These are phyloP conservation scores for Plasmopara halstedii DNA, from an alignment of 352 stramenopile species.

Conservation along the genomic window DNA sequence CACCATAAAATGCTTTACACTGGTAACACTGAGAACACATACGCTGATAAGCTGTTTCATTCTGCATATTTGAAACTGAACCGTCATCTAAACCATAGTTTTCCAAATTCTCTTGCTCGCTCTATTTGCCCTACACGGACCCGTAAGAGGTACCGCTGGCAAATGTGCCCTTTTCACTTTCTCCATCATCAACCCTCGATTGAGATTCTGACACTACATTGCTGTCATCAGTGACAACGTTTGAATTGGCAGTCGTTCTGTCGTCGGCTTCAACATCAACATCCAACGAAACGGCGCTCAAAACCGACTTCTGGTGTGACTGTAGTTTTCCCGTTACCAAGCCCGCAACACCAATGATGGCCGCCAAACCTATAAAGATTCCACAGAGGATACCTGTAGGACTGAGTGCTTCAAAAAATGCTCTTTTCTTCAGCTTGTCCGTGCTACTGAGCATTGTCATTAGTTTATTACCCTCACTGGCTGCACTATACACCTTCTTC, in stretches of 20 bases:
- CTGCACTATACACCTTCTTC: constrained; percentile 19
- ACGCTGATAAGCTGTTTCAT: no score
- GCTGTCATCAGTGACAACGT: constrained; percentile 24
- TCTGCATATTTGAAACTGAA: no score
- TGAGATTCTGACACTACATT: constrained; percentile 47
- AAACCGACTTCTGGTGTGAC: constrained; percentile 33
- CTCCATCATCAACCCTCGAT: constrained; percentile 33
- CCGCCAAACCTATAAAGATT: constrained; percentile 53
- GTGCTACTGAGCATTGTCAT: constrained; percentile 48
- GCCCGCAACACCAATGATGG: constrained; percentile 53
- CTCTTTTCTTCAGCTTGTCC: constrained; percentile 16
- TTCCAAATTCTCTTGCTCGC: not conserved
- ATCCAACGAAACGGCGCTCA: constrained; percentile 34
- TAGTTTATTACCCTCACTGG: constrained; percentile 37
- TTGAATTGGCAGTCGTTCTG: constrained; percentile 10
- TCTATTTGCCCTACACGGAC: constrained; percentile 25
- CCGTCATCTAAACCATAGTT: no score
- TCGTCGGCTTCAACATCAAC: constrained; percentile 48
- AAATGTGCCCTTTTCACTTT: constrained; percentile 49
- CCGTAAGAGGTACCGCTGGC: constrained; percentile 29
- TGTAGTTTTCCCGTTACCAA: constrained; percentile 34
- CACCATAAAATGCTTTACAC: no score
- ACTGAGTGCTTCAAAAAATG: constrained; percentile 31
- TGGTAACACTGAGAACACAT: no score
- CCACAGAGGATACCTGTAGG: constrained; percentile 59